phyloP scores from a whole-genome alignment of 2,329 filamentous ascomycete species.

The Clathrospora elynae region DNA sequence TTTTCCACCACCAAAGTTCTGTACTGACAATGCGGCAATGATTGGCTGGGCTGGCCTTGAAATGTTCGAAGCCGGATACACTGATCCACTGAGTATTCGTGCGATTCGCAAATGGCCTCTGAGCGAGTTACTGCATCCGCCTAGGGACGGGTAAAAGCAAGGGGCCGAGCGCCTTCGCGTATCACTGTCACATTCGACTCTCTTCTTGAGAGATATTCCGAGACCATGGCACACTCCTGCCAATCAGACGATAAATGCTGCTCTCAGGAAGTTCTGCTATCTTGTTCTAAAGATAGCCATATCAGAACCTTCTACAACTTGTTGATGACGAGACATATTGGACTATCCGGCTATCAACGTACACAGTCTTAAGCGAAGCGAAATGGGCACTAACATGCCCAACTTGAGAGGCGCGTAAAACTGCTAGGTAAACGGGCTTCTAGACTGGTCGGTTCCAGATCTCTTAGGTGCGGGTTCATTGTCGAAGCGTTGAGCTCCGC shows the following conservation, averaged over 20 bases:
- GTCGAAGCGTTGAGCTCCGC: conserved; percentile 17
- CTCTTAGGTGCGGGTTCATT: conserved; percentile 11
- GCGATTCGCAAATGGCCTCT: conserved; percentile 48
- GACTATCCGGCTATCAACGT: not conserved
- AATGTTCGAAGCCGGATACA: conserved; percentile 80
- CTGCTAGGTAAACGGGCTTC: conserved; percentile 22
- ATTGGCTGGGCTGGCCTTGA: conserved; percentile 92
- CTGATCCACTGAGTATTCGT: conserved; percentile 34
- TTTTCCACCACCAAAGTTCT: conserved; percentile 77
- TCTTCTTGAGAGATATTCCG: too few relatives aligned
- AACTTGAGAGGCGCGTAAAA: conserved; percentile 2
- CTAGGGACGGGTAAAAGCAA: conserved; percentile 21
- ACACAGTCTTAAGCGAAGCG: conserved; percentile 1
- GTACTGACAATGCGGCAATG: conserved; percentile 97
- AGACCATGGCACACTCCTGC: not conserved
- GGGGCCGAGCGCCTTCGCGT: not conserved
- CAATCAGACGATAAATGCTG: not conserved
- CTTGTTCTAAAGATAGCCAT: conserved; percentile 7
- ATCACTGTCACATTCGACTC: too few relatives aligned
- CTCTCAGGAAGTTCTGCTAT: not conserved
- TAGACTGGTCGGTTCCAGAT: conserved; percentile 18
- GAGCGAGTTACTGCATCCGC: conserved; percentile 37
- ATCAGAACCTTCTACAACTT: not conserved
- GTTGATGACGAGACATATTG: conserved; percentile 3
- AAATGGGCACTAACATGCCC: not conserved